Percentiles rank a stretch among this genome's conserved stretches.
Evolutionary conservation across 768 basidiomycete species (phyloP).

Genomic region (Calocera viscosa): DNA sequence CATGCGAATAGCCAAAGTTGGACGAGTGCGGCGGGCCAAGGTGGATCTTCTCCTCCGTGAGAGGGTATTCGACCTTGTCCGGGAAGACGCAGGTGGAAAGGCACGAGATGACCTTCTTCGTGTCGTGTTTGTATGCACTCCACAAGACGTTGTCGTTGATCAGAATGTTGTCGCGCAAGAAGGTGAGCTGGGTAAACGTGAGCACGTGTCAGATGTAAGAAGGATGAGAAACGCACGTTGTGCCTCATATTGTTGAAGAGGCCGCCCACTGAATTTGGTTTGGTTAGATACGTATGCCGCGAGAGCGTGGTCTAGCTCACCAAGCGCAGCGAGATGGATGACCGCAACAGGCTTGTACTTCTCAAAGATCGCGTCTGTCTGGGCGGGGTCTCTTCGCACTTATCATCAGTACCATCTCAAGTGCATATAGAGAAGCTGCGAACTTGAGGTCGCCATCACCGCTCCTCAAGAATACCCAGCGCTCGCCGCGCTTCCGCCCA

Average conservation of each 20-base stretch:
- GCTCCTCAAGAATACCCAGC: conserved; percentile 72
- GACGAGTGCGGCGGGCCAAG: conserved; percentile 82
- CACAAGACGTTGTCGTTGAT: conserved; percentile 94
- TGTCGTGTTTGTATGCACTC: conserved; percentile 49
- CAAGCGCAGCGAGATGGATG: conserved; percentile 88
- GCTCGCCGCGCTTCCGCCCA: conserved; percentile 61
- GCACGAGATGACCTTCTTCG: conserved; percentile 79
- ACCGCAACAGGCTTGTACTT: conserved; percentile 93
- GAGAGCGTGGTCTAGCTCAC: conserved; percentile 29
- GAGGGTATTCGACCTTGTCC: conserved; percentile 84
- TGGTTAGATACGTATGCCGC: conserved; percentile 9
- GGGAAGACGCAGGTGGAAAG: conserved; percentile 97
- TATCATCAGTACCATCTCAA: not conserved
- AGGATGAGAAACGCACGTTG: conserved; percentile 41
- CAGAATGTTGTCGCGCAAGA: conserved; percentile 85
- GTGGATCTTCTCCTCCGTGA: conserved; percentile 88
- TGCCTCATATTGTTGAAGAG: conserved; percentile 92
- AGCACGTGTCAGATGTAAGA: not conserved
- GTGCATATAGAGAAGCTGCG: conserved; percentile 10
- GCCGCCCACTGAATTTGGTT: conserved; percentile 56
- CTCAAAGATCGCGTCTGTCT: conserved; percentile 63
- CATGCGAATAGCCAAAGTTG: conserved; percentile 95
- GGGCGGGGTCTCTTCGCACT: conserved; percentile 46
- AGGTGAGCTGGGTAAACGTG: conserved; percentile 48
- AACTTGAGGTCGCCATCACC: conserved; percentile 79